phyloP scores from a whole-genome alignment of 2,329 filamentous ascomycete genomes.

The Bipolaris bicolor region DNA sequence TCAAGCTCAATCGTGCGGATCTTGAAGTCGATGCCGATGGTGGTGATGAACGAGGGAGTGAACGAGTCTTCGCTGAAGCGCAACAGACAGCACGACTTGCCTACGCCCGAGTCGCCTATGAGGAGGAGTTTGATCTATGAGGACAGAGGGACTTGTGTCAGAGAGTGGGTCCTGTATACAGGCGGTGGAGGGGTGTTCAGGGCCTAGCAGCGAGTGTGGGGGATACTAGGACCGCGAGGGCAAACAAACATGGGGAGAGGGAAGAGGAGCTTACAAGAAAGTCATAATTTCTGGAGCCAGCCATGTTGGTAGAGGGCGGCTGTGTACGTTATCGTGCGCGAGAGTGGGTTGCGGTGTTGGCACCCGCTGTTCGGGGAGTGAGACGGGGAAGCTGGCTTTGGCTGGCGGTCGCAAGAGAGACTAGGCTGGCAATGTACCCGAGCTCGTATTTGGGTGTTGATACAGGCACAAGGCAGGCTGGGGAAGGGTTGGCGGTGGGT shows the following conservation, averaged over 20 bases:
- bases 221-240: slow-evolving; percentile 14
- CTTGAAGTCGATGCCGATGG: slow-evolving; percentile 99
- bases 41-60: slow-evolving; percentile 97
- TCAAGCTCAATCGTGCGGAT: slow-evolving; percentile 99
- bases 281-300: slow-evolving; percentile 98
- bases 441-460: background rate
- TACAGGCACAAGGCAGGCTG: slow-evolving; percentile 3
- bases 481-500: slow-evolving; percentile 1
- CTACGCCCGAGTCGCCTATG: slow-evolving; percentile 95
- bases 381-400: slow-evolving; percentile 17
- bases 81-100: slow-evolving; percentile 95
- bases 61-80: slow-evolving; percentile 98
- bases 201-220: slow-evolving; percentile 8
- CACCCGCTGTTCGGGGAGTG: slow-evolving; percentile 28
- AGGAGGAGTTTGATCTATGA: slow-evolving; percentile 91
- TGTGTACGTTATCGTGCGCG: slow-evolving; percentile 20
- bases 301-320: slow-evolving; percentile 65
- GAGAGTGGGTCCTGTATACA: slow-evolving; percentile 13
- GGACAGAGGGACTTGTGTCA: slow-evolving; percentile 14
- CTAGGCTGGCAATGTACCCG: slow-evolving; percentile 1
- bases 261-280: slow-evolving; percentile 75
- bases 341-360: slow-evolving; percentile 31
- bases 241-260: slow-evolving; percentile 2
- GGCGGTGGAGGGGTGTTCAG: slow-evolving; percentile 14
- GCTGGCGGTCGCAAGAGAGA: background rate